Base-by-base conservation (phyloP, 805 yeast genomes). In the Schizosaccharomyces octosporus region DNA sequence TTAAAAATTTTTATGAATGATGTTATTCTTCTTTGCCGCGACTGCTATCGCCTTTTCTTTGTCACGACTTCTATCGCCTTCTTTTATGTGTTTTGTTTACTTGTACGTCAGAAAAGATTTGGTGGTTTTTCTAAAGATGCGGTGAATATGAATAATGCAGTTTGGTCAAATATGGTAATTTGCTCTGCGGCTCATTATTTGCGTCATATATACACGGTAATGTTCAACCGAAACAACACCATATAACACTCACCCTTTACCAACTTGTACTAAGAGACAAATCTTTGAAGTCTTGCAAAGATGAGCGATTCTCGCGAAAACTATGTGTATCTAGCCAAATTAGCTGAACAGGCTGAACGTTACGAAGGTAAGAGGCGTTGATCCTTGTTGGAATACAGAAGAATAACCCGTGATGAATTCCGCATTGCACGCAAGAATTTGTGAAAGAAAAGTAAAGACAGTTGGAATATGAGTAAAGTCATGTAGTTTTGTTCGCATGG, bases 271-370 rank as follows among this genome's bases (percentile, higher is more conserved):
- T 15, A 45, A 45, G 13, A 21, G 27, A 21, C 57, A 29, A 21
- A 24, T 24, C 15, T 29, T 7, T 7, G 5, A 24, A 51, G 19
- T 51, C 36, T 19, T 24, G 39, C 57, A 51, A 51, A 29, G 27
- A 51, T 51, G 57, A 51, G 36, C 32, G 36, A 21, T 51, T 51
- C 57, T 29, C 64, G 66, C 64, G 96, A 88, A 82, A 89, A 87
- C 78, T 85, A 94, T 68, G 95, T 87, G 70, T 87, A 87, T 75
- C 82, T 93, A 72, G 97, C 97, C 75, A 90, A 93, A 74, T 83
- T 93, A 73, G 96, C 97, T 71, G 97, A 90, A 78, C 97, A 90
- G 79, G 97, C 97, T 71, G 98, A 93, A 79, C 94, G 97, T 77
- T 93, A 89, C 74, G 97, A 93, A 78, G 97, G 90, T 78, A 88